Conservation (phyloP, 768 basidiomycete species). For the Termitomyces titanicus region DNA sequence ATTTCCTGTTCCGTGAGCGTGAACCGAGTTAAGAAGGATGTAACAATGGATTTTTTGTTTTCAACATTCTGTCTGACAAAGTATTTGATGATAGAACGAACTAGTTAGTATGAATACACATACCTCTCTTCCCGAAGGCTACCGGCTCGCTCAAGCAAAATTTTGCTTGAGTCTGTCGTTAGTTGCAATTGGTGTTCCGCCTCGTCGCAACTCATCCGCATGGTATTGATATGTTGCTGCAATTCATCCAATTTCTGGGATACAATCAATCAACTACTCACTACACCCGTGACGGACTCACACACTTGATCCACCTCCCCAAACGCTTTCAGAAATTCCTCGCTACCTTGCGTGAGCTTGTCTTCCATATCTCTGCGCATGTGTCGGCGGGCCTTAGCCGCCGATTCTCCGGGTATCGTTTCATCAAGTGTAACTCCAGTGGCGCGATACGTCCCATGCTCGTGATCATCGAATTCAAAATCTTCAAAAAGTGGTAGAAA, state of each 20-base stretch:
- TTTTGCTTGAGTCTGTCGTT: constrained; percentile 74
- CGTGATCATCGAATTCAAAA: constrained; percentile 31
- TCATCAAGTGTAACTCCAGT: constrained; percentile 24
- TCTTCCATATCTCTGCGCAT: constrained; percentile 83
- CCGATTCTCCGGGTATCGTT: constrained; percentile 54
- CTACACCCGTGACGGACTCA: constrained; percentile 16
- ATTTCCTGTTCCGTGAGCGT: constrained; percentile 75
- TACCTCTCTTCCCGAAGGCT: constrained; percentile 73
- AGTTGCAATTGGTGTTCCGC: constrained; percentile 73
- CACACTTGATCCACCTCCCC: constrained; percentile 88
- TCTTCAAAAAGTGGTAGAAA: constrained; percentile 20
- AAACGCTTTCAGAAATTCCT: constrained; percentile 79
- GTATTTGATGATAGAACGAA: neutral
- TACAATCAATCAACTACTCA: constrained; percentile 3
- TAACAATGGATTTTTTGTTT: constrained; percentile 68
- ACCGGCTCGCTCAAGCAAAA: constrained; percentile 79
- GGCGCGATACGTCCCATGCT: constrained; percentile 18
- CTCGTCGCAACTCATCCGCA: constrained; percentile 81
- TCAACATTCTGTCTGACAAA: constrained; percentile 60
- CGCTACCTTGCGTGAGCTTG: constrained; percentile 78
- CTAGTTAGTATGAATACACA: constrained; percentile 12
- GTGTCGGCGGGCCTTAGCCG: constrained; percentile 71
- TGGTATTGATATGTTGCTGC: constrained; percentile 71
- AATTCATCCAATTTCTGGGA: constrained; percentile 79
- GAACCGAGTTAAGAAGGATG: constrained; percentile 80